Conservation (phyloP, 768 basidiomycete genomes). For the Plicaturopsis crispa region DNA sequence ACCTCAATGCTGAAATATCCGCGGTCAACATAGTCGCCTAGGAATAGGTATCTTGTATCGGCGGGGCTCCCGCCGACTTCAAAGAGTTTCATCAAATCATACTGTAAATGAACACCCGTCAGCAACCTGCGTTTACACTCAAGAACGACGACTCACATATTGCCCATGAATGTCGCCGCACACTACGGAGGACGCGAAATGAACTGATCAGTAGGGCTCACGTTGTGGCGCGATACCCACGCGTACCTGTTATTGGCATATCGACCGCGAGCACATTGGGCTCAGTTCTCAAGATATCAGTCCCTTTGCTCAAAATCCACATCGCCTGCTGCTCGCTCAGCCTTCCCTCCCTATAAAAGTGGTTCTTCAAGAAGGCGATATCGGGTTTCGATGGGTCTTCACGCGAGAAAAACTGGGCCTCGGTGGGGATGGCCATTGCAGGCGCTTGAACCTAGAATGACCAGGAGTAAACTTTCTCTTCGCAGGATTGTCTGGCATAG, state of each 20-base stretch:
- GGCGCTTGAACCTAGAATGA: slow-evolving; percentile 86
- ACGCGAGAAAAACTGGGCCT: slow-evolving; percentile 86
- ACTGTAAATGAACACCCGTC: slow-evolving; percentile 35
- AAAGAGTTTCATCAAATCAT: slow-evolving; percentile 92
- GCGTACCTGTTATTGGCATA: slow-evolving; percentile 91
- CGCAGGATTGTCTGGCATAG: not conserved
- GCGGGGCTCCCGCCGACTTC: slow-evolving; percentile 94
- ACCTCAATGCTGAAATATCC: slow-evolving; percentile 94
- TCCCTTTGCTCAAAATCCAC: slow-evolving; percentile 86
- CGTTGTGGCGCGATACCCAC: slow-evolving; percentile 2
- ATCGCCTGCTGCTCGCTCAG: slow-evolving; percentile 92
- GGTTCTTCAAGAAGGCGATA: slow-evolving; percentile 95
- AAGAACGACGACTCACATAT: slow-evolving; percentile 61
- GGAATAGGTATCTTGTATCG: slow-evolving; percentile 86
- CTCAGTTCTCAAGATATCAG: slow-evolving; percentile 76
- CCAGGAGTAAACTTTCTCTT: not conserved
- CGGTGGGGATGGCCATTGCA: slow-evolving; percentile 86
- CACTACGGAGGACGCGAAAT: slow-evolving; percentile 54
- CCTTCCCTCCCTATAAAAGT: slow-evolving; percentile 95
- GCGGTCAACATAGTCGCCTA: slow-evolving; percentile 90
- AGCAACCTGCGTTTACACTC: slow-evolving; percentile 6
- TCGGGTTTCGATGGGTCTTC: slow-evolving; percentile 89
- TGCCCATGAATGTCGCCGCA: slow-evolving; percentile 99
- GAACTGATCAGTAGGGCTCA: slow-evolving; percentile 1
- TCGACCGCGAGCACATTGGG: slow-evolving; percentile 91